phyloP scores from a whole-genome alignment of 441 rosid species.

The Jatropha podagrica region DNA sequence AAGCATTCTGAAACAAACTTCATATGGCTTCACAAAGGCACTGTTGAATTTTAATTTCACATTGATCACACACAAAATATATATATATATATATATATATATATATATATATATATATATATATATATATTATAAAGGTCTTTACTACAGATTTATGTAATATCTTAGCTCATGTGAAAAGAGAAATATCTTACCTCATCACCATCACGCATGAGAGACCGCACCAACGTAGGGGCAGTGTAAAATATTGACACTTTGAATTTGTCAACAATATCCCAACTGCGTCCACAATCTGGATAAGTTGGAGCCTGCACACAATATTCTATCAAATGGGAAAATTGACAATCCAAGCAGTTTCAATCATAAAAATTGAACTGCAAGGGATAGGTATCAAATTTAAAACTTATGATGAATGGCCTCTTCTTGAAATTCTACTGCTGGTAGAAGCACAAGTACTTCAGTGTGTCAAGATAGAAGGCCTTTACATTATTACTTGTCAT shows the following conservation, averaged over 20 bases:
- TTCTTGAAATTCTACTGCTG: neutral
- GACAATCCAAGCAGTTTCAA: slow-evolving; percentile 15
- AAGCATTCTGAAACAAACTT: neutral
- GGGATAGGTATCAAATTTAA: neutral
- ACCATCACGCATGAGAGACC: slow-evolving; percentile 97
- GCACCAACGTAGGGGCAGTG: slow-evolving; percentile 97
- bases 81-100: too few relatives aligned
- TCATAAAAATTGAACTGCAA: neutral
- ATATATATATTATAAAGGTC: neutral
- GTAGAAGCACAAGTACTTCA: neutral
- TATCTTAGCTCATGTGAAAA: slow-evolving; percentile 11
- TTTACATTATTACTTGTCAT: neutral
- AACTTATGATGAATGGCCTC: neutral
- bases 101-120: neutral
- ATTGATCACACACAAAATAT: slow-evolving; percentile 1
- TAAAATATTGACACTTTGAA: slow-evolving; percentile 90
- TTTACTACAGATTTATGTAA: slow-evolving; percentile 11
- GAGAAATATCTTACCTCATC: slow-evolving; percentile 53
- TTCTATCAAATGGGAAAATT: slow-evolving; percentile 23
- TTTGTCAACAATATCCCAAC: slow-evolving; percentile 98
- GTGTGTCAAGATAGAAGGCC: neutral
- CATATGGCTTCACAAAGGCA: neutral
- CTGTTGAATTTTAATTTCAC: slow-evolving; percentile 7
- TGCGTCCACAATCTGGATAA: slow-evolving; percentile 93
- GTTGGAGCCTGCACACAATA: slow-evolving; percentile 71